Evolutionary conservation across 805 yeast species (phyloP).

Genomic region (Ogataea pilisensis): DNA sequence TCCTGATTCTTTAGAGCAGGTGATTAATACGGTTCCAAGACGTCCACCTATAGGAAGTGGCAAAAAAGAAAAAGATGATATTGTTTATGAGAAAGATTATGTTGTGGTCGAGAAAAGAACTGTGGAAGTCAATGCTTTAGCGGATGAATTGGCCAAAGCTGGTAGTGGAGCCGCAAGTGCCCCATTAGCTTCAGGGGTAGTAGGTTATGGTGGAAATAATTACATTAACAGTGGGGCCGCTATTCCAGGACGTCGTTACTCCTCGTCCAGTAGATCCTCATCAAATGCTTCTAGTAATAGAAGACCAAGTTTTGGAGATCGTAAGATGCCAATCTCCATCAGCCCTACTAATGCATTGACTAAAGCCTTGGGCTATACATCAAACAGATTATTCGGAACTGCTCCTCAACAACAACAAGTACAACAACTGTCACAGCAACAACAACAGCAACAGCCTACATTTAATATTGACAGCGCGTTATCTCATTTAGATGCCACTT

Average conservation of each 20-base stretch:
- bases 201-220: not conserved
- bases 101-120: slow-evolving; percentile 93
- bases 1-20: slow-evolving; percentile 29
- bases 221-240: slow-evolving; percentile 2
- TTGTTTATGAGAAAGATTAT: slow-evolving; percentile 73
- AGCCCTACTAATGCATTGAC: slow-evolving; percentile 86
- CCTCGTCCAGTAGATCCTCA: slow-evolving; percentile 39
- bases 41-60: slow-evolving; percentile 1
- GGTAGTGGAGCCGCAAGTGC: slow-evolving; percentile 41
- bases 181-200: not conserved
- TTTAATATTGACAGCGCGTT: slow-evolving; percentile 14
- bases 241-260: slow-evolving; percentile 30
- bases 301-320: slow-evolving; percentile 58
- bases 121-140: slow-evolving; percentile 92
- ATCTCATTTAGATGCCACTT: slow-evolving; percentile 14
- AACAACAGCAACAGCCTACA: slow-evolving; percentile 11
- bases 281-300: slow-evolving; percentile 46
- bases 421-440: slow-evolving; percentile 6
- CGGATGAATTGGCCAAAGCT: slow-evolving; percentile 75
- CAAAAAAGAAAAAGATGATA: slow-evolving; percentile 31
- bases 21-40: slow-evolving; percentile 3
- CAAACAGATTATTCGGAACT: slow-evolving; percentile 76
- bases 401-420: slow-evolving; percentile 12
- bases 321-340: slow-evolving; percentile 64
- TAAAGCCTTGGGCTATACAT: slow-evolving; percentile 82